Base-by-base conservation (phyloP, 345 rosid genomes). In the Arabidopsis suecica region DNA sequence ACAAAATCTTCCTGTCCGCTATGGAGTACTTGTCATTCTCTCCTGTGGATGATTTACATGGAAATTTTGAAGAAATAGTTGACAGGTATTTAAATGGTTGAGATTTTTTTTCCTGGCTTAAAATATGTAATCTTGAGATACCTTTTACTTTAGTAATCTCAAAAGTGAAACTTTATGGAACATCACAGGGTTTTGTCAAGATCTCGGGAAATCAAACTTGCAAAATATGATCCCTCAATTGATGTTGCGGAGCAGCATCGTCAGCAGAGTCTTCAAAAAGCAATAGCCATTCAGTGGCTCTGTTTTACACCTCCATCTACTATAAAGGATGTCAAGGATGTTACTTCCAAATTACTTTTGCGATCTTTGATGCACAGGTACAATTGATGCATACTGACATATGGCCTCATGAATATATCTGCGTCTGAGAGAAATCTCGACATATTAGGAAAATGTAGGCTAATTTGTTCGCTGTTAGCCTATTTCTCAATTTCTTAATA, bases 291-390 rank as follows among this genome's bases (percentile, higher is more conserved):
- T 75, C 98, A 91, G 77, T 94, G 97, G 97, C 95, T 94, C 66
- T 94, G 98, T 86, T 94, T 94, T 80, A 90, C 96, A 56, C 97
- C 98, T 55, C 98, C 97, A 47, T 86, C 95, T 62, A 90, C 96
- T 51, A 89, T 88, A 80, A 62, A 82, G 42, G 74, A 89, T 73
- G 97, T 88, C 68, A 80, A 85, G 57, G 90, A 80, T 61, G 81
- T 90, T 71, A 83, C 94, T 72, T 74, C 84, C 64, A 92, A 88
- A 82, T 89, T 95, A 78, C 86, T 88, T 69, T 69, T 84, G 81
- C 88, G 84, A 76, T 96, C 99, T 34, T 85, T 95, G 75, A 80
- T 81, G 71, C 98, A 94, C 81, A 91, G 98, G 98, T 93, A 87
- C 8, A 28, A 56, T 34, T 59, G 23, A 23, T 59, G 36, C 50